Evolutionary conservation across 108 stramenopile genomes (phyloP).

Genomic region (Pinguiococcus pyrenoidosus): DNA sequence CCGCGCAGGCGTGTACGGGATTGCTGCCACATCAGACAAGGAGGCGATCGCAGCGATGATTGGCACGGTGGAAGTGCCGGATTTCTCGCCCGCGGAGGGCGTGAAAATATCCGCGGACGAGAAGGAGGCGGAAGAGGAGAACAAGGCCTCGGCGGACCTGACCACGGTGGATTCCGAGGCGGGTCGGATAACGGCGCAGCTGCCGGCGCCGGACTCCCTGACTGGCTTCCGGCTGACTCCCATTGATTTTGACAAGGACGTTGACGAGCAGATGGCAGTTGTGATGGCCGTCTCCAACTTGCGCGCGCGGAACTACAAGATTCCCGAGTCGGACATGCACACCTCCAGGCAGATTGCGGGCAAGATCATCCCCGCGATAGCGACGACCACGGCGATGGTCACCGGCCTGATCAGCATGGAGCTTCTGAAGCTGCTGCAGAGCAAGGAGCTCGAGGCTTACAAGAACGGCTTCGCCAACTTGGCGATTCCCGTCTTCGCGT

Average conservation of each 20-base stretch:
- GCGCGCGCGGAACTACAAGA: slow-evolving; percentile 86
- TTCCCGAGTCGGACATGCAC: slow-evolving; percentile 93
- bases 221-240: slow-evolving; percentile 69
- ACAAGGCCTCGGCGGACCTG: no score
- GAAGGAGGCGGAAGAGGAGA: slow-evolving; percentile 42
- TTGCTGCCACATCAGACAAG: slow-evolving; percentile 33
- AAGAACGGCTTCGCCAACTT: slow-evolving; percentile 87
- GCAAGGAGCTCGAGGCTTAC: slow-evolving; percentile 76
- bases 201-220: slow-evolving; percentile 64
- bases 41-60: slow-evolving; percentile 54
- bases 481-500: slow-evolving; percentile 92
- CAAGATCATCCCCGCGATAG: slow-evolving; percentile 96
- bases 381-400: slow-evolving; percentile 94
- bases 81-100: slow-evolving; percentile 75
- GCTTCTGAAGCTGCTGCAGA: slow-evolving; percentile 85
- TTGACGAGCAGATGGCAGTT: slow-evolving; percentile 91
- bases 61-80: slow-evolving; percentile 76
- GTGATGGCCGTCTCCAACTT: slow-evolving; percentile 89
- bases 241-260: slow-evolving; percentile 95
- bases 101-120: slow-evolving; percentile 94
- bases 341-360: slow-evolving; percentile 93
- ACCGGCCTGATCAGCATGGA: slow-evolving; percentile 91
- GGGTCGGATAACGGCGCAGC: slow-evolving; percentile 45
- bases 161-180: no score
- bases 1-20: slow-evolving; percentile 51